These are phyloP conservation scores for Bocquillonia castaneifolia DNA, from an alignment of 441 rosid genomes.

Conservation along the genomic window DNA sequence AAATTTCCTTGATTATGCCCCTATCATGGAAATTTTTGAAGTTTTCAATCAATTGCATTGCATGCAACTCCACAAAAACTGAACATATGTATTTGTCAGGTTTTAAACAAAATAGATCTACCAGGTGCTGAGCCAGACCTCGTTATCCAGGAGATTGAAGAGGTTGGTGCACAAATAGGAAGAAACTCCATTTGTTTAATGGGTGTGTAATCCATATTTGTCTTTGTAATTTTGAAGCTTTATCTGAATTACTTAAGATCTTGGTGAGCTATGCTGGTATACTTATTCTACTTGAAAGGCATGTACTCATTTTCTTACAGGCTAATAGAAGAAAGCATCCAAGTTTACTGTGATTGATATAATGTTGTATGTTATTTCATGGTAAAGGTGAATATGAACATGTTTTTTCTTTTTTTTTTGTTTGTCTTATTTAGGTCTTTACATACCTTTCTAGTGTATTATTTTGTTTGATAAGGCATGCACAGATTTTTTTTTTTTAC, in stretches of 20 bases:
- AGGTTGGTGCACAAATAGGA: conserved; percentile 59
- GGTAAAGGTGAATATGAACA: no score
- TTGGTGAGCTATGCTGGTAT: neutral
- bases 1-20: neutral
- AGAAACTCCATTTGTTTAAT: conserved; percentile 31
- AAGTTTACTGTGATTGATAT: neutral
- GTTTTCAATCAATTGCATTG: neutral
- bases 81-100: conserved; percentile 41
- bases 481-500: no score
- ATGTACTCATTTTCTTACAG: no score
- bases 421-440: no score
- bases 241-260: conserved; percentile 5
- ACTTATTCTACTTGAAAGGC: neutral
- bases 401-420: no score
- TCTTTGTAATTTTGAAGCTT: conserved; percentile 19
- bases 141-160: conserved; percentile 84
- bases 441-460: no score
- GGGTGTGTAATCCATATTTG: conserved; percentile 31
- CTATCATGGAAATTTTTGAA: neutral
- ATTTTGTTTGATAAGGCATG: neutral
- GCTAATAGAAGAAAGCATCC: neutral
- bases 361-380: neutral
- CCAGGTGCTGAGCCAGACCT: conserved; percentile 94
- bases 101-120: conserved; percentile 95
- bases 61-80: conserved; percentile 5